Conservation (phyloP, 768 basidiomycete species). For the Suillus sp. region DNA sequence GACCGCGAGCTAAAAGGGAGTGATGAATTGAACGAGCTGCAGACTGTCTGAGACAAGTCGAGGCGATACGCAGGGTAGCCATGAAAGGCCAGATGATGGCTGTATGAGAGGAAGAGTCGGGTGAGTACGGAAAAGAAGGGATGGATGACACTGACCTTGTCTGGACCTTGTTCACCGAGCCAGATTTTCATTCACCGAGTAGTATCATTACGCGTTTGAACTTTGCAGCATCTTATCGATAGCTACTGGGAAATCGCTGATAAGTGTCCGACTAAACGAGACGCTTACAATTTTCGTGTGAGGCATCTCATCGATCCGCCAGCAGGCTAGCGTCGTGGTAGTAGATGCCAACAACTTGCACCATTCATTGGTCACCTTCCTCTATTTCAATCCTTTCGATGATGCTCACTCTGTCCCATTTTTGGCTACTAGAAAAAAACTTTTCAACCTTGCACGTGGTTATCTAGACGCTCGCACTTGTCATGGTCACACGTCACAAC, state of each 20-base stretch:
- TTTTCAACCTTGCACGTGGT: conserved; percentile 27
- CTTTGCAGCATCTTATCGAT: conserved; percentile 20
- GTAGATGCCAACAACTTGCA: not conserved
- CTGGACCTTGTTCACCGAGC: conserved; percentile 43
- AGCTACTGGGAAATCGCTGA: conserved; percentile 16
- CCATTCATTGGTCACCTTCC: conserved; percentile 5
- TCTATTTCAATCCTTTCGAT: conserved; percentile 12
- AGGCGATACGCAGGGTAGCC: conserved; percentile 32
- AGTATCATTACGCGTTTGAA: conserved; percentile 31
- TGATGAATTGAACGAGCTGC: conserved; percentile 18
- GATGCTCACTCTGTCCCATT: conserved; percentile 19
- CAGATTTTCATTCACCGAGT: conserved; percentile 41
- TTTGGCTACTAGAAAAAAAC: conserved; percentile 19
- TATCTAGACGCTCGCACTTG: conserved; percentile 9
- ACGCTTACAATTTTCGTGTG: not conserved
- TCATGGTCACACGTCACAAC: not conserved
- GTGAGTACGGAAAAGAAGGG: conserved; percentile 19
- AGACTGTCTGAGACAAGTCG: conserved; percentile 26
- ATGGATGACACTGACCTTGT: conserved; percentile 25
- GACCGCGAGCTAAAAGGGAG: conserved; percentile 36
- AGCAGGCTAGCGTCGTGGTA: not conserved
- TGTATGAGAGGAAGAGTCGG: conserved; percentile 20
- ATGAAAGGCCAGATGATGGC: conserved; percentile 24
- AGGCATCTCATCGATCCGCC: not conserved
- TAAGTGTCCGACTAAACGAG: conserved; percentile 1